A percentile compares a stretch with the other conserved stretches of the same genome.
phyloP scores from a whole-genome alignment of 1,284 basidiomycete species.

The Sanghuangporus weigelae region DNA sequence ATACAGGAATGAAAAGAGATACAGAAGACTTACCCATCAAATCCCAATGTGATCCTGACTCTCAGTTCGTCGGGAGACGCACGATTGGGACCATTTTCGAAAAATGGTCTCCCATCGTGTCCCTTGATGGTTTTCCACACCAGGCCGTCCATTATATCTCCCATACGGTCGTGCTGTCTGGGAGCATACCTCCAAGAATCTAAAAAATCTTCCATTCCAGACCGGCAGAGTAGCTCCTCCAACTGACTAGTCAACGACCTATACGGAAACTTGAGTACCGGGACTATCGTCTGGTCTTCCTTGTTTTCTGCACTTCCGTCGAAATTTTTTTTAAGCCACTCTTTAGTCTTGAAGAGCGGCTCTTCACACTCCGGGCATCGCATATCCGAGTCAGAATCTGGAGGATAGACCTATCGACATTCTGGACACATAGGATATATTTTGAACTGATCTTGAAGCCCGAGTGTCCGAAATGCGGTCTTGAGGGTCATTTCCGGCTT shows the following conservation, averaged over 20 bases:
- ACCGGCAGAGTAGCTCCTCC: conserved; percentile 2
- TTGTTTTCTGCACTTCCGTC: too few species aligned
- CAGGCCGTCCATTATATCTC: conserved; percentile 9
- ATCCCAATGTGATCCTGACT: conserved; percentile 1
- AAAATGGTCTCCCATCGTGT: conserved; percentile 15
- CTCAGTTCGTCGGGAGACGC: conserved; percentile 13
- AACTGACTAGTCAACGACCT: conserved; percentile 1
- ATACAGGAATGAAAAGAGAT: not conserved
- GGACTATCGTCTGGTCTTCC: not conserved
- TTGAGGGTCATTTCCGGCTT: too few species aligned
- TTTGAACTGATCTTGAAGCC: not conserved
- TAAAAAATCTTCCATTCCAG: conserved; percentile 9
- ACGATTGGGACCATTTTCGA: too few species aligned
- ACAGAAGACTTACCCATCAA: conserved; percentile 17
- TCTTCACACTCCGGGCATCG: too few species aligned
- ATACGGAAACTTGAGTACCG: not conserved
- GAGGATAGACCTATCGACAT: too few species aligned
- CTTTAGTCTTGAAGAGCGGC: too few species aligned
- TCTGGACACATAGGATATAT: not conserved
- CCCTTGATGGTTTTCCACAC: conserved; percentile 16
- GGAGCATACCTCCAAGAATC: not conserved
- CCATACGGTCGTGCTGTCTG: not conserved
- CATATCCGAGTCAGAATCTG: too few species aligned
- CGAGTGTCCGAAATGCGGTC: too few species aligned
- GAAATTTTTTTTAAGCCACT: too few species aligned